Evolutionary conservation across 169 alveolate species (phyloP), one percentile per base, ranked within the genome.

Genomic region (Toxoplasma gondii): DNA sequence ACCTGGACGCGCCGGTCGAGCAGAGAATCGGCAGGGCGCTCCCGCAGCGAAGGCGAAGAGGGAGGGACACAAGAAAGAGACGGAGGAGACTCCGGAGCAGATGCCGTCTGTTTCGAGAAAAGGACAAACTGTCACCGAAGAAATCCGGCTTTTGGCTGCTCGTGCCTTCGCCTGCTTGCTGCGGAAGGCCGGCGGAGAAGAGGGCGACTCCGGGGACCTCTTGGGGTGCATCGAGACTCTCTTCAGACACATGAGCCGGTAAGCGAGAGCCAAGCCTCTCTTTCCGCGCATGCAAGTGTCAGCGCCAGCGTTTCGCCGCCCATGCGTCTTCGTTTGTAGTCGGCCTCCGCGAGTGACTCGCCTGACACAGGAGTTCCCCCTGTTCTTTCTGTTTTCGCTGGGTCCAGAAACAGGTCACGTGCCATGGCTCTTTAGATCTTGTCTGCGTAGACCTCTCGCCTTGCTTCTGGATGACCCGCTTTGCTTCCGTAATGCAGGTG

Each of bases 141-240:
- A 74, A 74, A 36, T 74, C 45, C 84, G 44, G 44, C 22, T 74
- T 12, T n/a, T 74, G 24, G 84, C 84, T n/a, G 84, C 84, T 10
- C 84, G 44, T 1, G 84, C 84, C 44, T 74, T 74, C 43, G 84
- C 84, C 39, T 74, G 84, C 84, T 19, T 74, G 44, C 44, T 74
- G 84, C 84, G 84, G 27, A 74, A 74, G 84, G 84, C 84, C 22
- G 84, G 49, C 39, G 84, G 49, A 17, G 84, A 74, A n/a, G 84
- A 74, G 9, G 84, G 84, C 39, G 74, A 64, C 24, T 22, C 74
- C 29, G 84, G 84, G 12, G 84, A 31, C 39, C 84, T 74, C 43
- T 44, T 74, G 45, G 0, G 44, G 45, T 74, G 84, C 19, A n/a
- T 74, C 1, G 49, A 74, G 24, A 36, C 1, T 16, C 43, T 74